Evolutionary conservation across 139 green algal species (phyloP).

Genomic region (Volvox africanus): DNA sequence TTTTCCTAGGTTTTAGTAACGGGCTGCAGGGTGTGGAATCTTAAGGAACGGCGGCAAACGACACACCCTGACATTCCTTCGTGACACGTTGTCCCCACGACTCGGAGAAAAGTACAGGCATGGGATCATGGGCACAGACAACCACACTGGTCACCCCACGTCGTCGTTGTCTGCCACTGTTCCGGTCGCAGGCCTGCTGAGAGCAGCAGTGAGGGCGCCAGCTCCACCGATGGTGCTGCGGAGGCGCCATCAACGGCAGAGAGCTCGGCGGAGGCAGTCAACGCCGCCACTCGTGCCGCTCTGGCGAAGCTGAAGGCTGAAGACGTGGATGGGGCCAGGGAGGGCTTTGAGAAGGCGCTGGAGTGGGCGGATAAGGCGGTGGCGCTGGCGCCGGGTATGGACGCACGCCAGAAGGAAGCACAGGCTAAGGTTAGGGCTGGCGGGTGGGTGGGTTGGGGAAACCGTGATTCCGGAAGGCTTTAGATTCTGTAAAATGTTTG

Average conservation of each 20-base stretch:
- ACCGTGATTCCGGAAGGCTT: no score
- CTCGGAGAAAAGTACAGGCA: no score
- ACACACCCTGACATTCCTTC: no score
- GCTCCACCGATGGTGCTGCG: neutral
- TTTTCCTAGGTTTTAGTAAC: no score
- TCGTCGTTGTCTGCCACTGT: no score
- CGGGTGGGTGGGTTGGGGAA: no score
- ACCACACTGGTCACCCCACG: no score
- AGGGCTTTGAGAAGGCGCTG: neutral
- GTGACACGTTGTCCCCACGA: no score
- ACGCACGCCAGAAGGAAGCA: constrained; percentile 11
- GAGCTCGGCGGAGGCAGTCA: neutral
- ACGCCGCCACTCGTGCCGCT: constrained; percentile 36
- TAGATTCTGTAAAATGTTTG: no score
- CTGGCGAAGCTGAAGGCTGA: constrained; percentile 46
- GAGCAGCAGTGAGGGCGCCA: neutral
- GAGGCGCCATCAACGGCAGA: neutral
- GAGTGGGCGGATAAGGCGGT: constrained; percentile 20
- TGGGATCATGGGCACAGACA: no score
- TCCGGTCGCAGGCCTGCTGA: neutral
- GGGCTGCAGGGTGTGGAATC: no score
- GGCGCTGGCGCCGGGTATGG: constrained; percentile 25
- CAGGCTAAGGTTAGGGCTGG: constrained; percentile 22
- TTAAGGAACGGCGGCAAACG: no score
- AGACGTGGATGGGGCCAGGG: neutral